A percentile compares a stretch with the other conserved stretches of the same genome.
phyloP scores from a whole-genome alignment of 164 flowering plant genomes.

The Vitis rupestris region DNA sequence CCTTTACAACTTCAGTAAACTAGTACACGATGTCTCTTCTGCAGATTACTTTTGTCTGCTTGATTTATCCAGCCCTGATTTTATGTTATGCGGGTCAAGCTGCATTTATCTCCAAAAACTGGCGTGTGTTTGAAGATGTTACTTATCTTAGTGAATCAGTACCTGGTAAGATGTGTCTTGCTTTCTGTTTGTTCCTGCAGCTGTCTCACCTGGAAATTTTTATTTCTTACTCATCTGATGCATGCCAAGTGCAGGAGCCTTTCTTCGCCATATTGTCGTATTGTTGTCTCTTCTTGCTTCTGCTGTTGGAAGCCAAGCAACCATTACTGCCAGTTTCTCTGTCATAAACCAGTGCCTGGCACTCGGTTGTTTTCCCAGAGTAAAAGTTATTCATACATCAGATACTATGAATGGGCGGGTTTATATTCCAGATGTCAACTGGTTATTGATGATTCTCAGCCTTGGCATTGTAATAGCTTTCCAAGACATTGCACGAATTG shows the following conservation, averaged over 20 bases:
- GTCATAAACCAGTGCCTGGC: slow-evolving; percentile 38
- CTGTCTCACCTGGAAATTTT: neutral
- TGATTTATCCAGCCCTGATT: slow-evolving; percentile 35
- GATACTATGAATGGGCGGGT: slow-evolving; percentile 34
- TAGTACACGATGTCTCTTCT: neutral
- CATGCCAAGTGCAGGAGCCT: slow-evolving; percentile 16
- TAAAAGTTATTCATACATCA: slow-evolving; percentile 43
- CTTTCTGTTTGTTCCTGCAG: neutral
- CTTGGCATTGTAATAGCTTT: slow-evolving; percentile 31
- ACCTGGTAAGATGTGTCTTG: slow-evolving; percentile 21
- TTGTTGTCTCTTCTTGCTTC: slow-evolving; percentile 30
- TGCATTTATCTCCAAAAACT: slow-evolving; percentile 36
- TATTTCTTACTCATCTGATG: neutral
- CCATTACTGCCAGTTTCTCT: slow-evolving; percentile 41
- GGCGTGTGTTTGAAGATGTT: slow-evolving; percentile 9
- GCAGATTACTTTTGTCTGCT: slow-evolving; percentile 34
- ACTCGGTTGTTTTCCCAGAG: slow-evolving; percentile 45
- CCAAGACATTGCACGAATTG: slow-evolving; percentile 22
- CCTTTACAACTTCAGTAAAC: neutral
- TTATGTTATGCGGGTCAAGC: slow-evolving; percentile 43
- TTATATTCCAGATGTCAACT: slow-evolving; percentile 42
- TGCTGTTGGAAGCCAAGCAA: slow-evolving; percentile 41
- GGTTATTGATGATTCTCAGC: slow-evolving; percentile 36
- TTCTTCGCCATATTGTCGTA: slow-evolving; percentile 21
- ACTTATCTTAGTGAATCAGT: slow-evolving; percentile 31